A percentile compares a stretch with the other conserved stretches of the same genome.
Conservation (phyloP, 208 protist genomes). For the Acanthamoeba lenticulata region DNA sequence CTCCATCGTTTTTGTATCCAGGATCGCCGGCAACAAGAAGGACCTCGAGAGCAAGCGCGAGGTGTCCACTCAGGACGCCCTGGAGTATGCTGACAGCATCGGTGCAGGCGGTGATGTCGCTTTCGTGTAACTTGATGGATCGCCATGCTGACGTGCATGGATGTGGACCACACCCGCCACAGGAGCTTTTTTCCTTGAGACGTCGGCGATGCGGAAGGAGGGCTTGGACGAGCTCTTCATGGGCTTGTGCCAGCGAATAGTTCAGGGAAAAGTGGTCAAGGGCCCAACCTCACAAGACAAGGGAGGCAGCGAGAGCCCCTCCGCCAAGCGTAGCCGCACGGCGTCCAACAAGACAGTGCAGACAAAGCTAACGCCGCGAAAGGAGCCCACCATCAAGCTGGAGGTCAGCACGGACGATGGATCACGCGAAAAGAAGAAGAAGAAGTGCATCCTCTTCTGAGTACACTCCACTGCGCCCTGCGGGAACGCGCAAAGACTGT, state of each 20-base stretch:
- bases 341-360: background rate
- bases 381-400: conserved; percentile 7
- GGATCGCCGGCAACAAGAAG: conserved; percentile 67
- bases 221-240: conserved; percentile 34
- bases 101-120: too few relatives aligned
- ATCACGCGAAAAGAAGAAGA: background rate
- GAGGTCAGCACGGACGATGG: background rate
- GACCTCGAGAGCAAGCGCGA: conserved; percentile 65
- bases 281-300: too few relatives aligned
- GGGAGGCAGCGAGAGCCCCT: background rate
- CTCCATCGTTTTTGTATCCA: too few relatives aligned
- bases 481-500: too few relatives aligned
- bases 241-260: background rate
- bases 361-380: background rate
- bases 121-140: background rate
- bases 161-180: background rate
- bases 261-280: too few relatives aligned
- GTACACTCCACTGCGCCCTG: too few relatives aligned
- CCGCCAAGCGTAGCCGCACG: background rate
- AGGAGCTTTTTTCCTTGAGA: conserved; percentile 32
- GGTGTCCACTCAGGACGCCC: background rate
- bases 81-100: conserved; percentile 63
- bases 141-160: background rate
- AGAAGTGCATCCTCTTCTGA: background rate
- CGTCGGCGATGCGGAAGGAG: background rate